Conservation (phyloP, 2,329 filamentous ascomycete genomes). For the Verticillium alfalfae region DNA sequence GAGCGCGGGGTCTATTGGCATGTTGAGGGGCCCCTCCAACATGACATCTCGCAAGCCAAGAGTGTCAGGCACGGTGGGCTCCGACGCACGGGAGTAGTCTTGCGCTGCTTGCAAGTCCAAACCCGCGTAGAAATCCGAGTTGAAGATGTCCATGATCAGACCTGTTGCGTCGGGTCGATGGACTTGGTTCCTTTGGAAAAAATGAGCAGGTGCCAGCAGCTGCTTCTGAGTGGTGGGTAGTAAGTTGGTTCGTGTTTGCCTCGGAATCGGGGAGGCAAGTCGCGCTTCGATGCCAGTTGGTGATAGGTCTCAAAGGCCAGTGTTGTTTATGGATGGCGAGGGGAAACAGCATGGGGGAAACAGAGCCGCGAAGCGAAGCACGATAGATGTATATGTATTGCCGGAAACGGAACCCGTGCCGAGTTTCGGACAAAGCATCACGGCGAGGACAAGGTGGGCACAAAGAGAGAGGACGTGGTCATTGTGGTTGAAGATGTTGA, state of each 20-base stretch:
- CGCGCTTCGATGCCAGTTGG: not conserved
- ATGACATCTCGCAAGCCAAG: not conserved
- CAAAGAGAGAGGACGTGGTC: not conserved
- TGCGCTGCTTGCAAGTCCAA: not conserved
- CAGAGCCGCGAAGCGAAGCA: not conserved
- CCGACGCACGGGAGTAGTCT: not conserved
- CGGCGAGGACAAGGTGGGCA: not conserved
- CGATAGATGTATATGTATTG: not conserved
- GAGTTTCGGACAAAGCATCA: not conserved
- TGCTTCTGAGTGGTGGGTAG: not conserved
- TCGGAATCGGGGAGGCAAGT: too few species aligned
- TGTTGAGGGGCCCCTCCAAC: too few species aligned
- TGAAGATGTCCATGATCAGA: not conserved
- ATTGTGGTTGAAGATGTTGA: not conserved
- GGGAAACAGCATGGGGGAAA: too few species aligned
- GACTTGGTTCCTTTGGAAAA: not conserved
- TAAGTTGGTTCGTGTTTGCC: not conserved
- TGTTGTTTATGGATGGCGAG: not conserved
- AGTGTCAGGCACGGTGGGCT: not conserved
- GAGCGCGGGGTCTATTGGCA: too few species aligned
- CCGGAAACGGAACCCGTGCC: not conserved
- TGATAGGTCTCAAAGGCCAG: not conserved
- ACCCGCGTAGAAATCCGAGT: not conserved
- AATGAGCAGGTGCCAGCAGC: not conserved
- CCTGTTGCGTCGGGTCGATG: not conserved